Conservation (phyloP, 306 rosid species). For the Canavalia ensiformis region DNA sequence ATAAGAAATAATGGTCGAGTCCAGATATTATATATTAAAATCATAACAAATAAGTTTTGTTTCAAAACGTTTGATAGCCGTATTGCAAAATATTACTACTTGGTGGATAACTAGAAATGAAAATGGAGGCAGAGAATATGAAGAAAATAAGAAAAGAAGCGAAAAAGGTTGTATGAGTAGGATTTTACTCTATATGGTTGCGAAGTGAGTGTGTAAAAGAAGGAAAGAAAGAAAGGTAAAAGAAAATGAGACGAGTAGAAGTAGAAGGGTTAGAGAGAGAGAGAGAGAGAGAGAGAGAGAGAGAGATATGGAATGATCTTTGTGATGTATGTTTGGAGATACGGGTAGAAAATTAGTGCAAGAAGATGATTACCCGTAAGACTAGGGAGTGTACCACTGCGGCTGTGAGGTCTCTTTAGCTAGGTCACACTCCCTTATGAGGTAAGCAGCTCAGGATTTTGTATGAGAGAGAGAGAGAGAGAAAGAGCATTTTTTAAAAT, state of each 20-base stretch:
- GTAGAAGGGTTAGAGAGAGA: conserved; percentile 36
- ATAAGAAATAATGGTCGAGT: conserved; percentile 37
- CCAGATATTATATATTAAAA: conserved; percentile 22
- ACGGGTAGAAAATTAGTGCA: conserved; percentile 79
- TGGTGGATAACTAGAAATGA: background rate
- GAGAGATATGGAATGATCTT: conserved; percentile 64
- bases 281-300: conserved; percentile 46
- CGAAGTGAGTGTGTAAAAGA: conserved; percentile 61
- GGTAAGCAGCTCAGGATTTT: conserved; percentile 75
- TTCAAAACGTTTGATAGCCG: background rate
- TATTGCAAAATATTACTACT: conserved; percentile 30
- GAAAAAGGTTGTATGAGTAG: conserved; percentile 57
- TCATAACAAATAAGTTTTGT: no score
- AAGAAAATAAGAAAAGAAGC: conserved; percentile 22
- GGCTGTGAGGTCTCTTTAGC: conserved; percentile 62
- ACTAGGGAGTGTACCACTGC: conserved; percentile 75
- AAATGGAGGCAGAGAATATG: background rate
- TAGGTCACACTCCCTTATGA: conserved; percentile 68
- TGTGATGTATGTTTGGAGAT: conserved; percentile 86
- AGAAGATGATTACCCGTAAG: conserved; percentile 90
- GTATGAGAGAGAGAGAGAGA: conserved; percentile 54
- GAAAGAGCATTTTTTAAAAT: conserved; percentile 21
- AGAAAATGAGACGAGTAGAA: conserved; percentile 45
- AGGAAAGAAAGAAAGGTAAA: conserved; percentile 47
- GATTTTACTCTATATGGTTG: conserved; percentile 60